phyloP scores from a whole-genome alignment of 768 basidiomycete species.

The Termitomyces sp. region DNA sequence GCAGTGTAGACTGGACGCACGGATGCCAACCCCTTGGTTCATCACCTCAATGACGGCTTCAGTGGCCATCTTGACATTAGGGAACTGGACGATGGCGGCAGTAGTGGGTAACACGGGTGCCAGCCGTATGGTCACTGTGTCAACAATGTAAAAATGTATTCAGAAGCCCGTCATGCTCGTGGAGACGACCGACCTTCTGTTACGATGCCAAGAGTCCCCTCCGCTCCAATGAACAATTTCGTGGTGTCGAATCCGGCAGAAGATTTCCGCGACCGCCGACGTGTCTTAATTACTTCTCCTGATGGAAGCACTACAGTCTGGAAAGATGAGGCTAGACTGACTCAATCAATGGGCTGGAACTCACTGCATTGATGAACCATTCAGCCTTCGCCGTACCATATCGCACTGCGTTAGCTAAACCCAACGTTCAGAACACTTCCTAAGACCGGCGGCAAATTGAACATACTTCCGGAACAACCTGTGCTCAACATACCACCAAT shows the following conservation, averaged over 20 bases:
- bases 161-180: neutral
- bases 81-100: slow-evolving; percentile 81
- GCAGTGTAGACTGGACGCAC: slow-evolving; percentile 40
- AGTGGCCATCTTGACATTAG: slow-evolving; percentile 67
- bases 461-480: slow-evolving; percentile 76
- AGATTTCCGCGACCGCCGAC: slow-evolving; percentile 72
- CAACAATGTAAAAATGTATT: neutral
- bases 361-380: slow-evolving; percentile 84
- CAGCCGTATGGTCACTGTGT: slow-evolving; percentile 69
- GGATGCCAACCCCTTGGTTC: slow-evolving; percentile 69
- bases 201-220: slow-evolving; percentile 78
- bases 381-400: slow-evolving; percentile 89
- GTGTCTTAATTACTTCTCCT: slow-evolving; percentile 89
- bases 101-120: slow-evolving; percentile 79
- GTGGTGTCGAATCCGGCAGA: slow-evolving; percentile 85
- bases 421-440: neutral
- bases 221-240: slow-evolving; percentile 82
- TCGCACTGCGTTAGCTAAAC: slow-evolving; percentile 67
- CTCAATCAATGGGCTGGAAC: slow-evolving; percentile 12
- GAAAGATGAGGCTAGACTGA: neutral
- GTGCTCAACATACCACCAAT: slow-evolving; percentile 87
- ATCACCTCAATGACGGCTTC: slow-evolving; percentile 71
- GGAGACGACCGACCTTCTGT: slow-evolving; percentile 59
- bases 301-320: slow-evolving; percentile 87
- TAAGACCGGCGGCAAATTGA: neutral